Conservation (phyloP, 768 basidiomycete species). For the Omphalotus guepiniiformis region DNA sequence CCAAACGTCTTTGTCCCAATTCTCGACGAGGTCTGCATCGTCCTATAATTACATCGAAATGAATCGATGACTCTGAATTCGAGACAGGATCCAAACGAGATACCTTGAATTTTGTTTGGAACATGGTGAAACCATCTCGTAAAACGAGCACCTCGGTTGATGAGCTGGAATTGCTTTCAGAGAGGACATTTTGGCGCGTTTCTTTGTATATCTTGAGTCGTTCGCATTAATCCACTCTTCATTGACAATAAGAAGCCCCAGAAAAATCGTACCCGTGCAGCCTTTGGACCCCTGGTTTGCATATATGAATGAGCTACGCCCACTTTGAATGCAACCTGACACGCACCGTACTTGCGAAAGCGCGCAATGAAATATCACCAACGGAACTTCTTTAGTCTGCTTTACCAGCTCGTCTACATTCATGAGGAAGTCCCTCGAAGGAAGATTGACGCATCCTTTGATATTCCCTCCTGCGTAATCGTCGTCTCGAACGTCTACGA, state of each 20-base stretch:
- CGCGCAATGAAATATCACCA: constrained; percentile 75
- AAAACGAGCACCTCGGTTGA: constrained; percentile 60
- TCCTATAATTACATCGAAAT: constrained; percentile 34
- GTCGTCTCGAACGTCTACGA: constrained; percentile 84
- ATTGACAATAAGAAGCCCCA: constrained; percentile 1
- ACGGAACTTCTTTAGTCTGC: constrained; percentile 55
- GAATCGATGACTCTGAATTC: neutral
- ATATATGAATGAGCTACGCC: too few relatives aligned
- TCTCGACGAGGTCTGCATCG: constrained; percentile 69
- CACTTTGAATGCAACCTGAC: too few relatives aligned
- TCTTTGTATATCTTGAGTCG: constrained; percentile 61
- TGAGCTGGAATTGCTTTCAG: constrained; percentile 30
- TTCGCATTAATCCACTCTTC: constrained; percentile 8
- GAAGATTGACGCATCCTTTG: constrained; percentile 55
- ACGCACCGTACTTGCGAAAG: constrained; percentile 74
- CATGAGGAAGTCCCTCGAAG: constrained; percentile 55
- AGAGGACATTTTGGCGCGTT: constrained; percentile 45
- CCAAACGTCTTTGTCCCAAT: constrained; percentile 71
- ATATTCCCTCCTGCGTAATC: constrained; percentile 81
- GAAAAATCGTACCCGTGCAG: constrained; percentile 54
- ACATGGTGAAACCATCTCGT: constrained; percentile 66
- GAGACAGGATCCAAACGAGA: constrained; percentile 4
- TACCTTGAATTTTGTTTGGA: constrained; percentile 69
- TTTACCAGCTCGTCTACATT: constrained; percentile 56
- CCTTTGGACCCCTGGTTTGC: constrained; percentile 72